These are phyloP conservation scores for Linaria vulgaris DNA, from an alignment of 257 asterid genomes.

Conservation along the genomic window DNA sequence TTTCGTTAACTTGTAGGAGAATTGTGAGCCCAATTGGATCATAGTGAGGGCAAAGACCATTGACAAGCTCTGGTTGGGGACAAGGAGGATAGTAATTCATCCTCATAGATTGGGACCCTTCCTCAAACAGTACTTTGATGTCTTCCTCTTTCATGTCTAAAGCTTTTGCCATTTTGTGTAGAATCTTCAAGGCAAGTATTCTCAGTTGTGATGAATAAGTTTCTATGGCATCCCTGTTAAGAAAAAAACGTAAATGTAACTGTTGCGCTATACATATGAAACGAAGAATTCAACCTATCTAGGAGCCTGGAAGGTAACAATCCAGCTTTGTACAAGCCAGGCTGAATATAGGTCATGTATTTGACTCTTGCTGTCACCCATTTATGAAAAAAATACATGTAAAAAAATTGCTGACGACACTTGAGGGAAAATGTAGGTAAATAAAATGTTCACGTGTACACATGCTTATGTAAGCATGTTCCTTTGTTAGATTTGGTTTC, in stretches of 20 bases:
- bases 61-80: constrained; percentile 50
- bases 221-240: constrained; percentile 48
- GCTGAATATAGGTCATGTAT: not conserved
- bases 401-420: no score
- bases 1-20: constrained; percentile 42
- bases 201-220: constrained; percentile 41
- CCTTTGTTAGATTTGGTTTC: no score
- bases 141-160: constrained; percentile 40
- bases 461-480: no score
- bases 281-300: not conserved
- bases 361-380: not conserved
- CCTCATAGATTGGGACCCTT: constrained; percentile 46
- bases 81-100: constrained; percentile 60
- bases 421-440: no score
- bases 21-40: constrained; percentile 47
- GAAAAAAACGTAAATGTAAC: no score
- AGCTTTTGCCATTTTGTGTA: constrained; percentile 37
- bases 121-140: constrained; percentile 28
- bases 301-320: not conserved
- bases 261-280: not conserved
- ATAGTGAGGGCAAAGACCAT: constrained; percentile 51
- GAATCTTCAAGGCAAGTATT: constrained; percentile 40
- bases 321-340: not conserved
- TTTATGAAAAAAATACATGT: not conserved
- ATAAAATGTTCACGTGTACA: no score